Evolutionary conservation across 139 green algal species (phyloP).

Genomic region (Tetradesmus obliquus): DNA sequence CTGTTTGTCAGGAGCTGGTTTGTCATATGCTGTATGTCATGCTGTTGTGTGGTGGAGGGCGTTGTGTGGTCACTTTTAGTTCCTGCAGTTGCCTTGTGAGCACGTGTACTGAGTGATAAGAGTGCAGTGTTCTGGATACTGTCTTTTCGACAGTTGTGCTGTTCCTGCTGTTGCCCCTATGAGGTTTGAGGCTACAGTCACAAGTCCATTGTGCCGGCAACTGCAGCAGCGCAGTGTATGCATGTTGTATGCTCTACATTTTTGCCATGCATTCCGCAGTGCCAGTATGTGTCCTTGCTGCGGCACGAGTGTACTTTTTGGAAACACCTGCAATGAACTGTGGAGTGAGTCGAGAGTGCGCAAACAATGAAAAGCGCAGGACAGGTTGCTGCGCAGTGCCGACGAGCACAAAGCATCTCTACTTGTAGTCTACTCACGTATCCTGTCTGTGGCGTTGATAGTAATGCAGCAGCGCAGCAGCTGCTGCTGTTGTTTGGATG

Average conservation of each 20-base stretch:
- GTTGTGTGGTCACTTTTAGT: not conserved
- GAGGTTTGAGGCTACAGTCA: no score
- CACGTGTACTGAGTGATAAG: not conserved
- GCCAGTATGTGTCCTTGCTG: no score
- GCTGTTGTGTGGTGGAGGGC: no score
- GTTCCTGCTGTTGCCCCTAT: not conserved
- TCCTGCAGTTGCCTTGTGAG: not conserved
- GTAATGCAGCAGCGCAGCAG: not conserved
- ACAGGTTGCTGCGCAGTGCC: not conserved
- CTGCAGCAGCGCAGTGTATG: not conserved
- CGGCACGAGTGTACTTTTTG: not conserved
- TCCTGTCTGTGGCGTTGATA: no score
- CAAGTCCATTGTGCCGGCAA: not conserved
- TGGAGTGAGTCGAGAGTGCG: not conserved
- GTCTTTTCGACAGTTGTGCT: not conserved
- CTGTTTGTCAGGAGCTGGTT: not conserved
- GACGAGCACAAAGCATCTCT: not conserved
- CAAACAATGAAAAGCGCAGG: not conserved
- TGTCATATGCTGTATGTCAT: no score
- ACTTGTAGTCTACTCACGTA: not conserved
- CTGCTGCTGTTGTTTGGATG: not conserved
- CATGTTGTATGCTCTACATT: not conserved
- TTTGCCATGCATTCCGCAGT: not conserved
- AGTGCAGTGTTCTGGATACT: not conserved
- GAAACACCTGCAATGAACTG: not conserved